A percentile compares a stretch with the other conserved stretches of the same genome.
These are phyloP conservation scores for Epichloe sylvatica DNA, from an alignment of 2,329 filamentous ascomycete species.

Conservation along the genomic window DNA sequence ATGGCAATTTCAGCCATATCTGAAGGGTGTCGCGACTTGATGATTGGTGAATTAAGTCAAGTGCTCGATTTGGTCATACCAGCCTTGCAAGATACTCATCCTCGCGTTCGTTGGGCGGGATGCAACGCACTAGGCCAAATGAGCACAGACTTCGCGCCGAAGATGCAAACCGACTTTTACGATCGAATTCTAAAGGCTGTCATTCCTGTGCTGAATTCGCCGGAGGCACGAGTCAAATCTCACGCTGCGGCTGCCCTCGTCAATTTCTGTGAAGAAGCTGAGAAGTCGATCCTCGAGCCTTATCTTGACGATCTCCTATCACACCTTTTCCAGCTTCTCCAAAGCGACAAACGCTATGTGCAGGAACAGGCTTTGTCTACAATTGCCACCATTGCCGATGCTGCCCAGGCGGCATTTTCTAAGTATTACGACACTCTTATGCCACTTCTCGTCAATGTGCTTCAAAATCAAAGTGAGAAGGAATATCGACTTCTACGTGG, in stretches of 20 bases:
- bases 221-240: conserved; percentile 87
- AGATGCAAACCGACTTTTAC: conserved; percentile 95
- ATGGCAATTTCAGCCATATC: conserved; percentile 99
- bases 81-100: conserved; percentile 75
- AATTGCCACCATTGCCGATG: conserved; percentile 97
- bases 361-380: conserved; percentile 96
- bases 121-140: conserved; percentile 99
- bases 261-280: conserved; percentile 97
- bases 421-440: conserved; percentile 95
- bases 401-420: conserved; percentile 83
- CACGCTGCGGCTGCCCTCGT: conserved; percentile 95
- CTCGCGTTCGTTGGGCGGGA: conserved; percentile 89
- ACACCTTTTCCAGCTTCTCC: conserved; percentile 73
- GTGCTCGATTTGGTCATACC: conserved; percentile 92
- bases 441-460: conserved; percentile 81
- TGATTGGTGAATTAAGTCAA: conserved; percentile 88
- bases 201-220: conserved; percentile 78
- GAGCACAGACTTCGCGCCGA: conserved; percentile 97
- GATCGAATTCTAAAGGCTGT: conserved; percentile 76
- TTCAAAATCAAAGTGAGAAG: conserved; percentile 82
- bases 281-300: conserved; percentile 80
- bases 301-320: conserved; percentile 81
- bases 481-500: conserved; percentile 82
- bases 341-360: conserved; percentile 87
- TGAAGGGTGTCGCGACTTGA: conserved; percentile 88